Evolutionary conservation across 257 asterid species (phyloP).

Genomic region (Phtheirospermum japonicum): DNA sequence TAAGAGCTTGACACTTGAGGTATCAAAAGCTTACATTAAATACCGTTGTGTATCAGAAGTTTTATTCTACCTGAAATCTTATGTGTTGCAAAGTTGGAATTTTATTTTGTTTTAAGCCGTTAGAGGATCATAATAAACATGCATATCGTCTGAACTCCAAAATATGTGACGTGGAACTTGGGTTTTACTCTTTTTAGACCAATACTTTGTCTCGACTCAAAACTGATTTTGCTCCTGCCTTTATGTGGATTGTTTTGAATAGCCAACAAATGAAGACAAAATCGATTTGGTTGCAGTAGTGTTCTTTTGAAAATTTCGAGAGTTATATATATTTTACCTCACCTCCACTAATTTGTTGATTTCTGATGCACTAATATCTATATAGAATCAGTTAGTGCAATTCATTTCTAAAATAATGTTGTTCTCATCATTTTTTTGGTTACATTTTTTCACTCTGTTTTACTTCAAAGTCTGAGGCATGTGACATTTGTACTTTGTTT

Average conservation of each 20-base stretch:
- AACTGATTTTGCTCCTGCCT: neutral
- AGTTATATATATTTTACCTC: neutral
- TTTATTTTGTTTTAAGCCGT: neutral
- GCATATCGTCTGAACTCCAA: neutral
- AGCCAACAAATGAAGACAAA: conserved; percentile 10
- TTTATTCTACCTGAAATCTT: neutral
- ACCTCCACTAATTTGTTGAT: neutral
- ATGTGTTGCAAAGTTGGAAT: neutral
- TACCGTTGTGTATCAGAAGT: neutral
- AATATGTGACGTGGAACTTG: neutral
- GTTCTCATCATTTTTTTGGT: neutral
- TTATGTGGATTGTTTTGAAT: conserved; percentile 5
- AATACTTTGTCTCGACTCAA: conserved; percentile 4
- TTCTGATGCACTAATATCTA: conserved; percentile 2
- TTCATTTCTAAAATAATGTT: neutral
- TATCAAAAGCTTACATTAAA: neutral
- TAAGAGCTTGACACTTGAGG: neutral
- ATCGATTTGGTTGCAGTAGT: neutral
- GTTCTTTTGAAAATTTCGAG: neutral
- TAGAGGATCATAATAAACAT: conserved; percentile 6
- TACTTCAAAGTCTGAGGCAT: neutral
- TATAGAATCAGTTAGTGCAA: neutral
- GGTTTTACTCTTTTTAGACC: neutral
- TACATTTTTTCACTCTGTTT: neutral
- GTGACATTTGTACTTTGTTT: conserved; percentile 3